phyloP scores from a whole-genome alignment of 371 early-diverging fungal genomes.

The Actinomucor elegans region DNA sequence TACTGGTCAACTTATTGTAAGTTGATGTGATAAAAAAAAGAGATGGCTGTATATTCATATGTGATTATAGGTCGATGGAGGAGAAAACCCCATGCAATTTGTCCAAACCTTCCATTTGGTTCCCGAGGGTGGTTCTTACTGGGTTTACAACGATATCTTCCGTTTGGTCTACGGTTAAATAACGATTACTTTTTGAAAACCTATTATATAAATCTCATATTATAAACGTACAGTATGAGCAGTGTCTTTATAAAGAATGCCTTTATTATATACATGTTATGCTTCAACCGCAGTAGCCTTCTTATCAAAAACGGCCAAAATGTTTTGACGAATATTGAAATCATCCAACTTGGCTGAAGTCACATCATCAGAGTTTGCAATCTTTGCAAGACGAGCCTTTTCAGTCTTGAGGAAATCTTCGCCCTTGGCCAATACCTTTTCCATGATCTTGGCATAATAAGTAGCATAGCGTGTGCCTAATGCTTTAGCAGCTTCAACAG shows the following conservation, averaged over 20 bases:
- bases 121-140: conserved; percentile 59
- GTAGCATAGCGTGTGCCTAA: conserved; percentile 48
- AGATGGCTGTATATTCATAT: no score
- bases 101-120: conserved; percentile 84
- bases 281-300: conserved; percentile 36
- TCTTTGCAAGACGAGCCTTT: conserved; percentile 68
- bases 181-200: background rate
- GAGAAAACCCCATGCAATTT: conserved; percentile 76
- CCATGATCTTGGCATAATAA: conserved; percentile 77
- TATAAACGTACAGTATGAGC: no score
- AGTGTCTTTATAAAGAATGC: no score
- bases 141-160: conserved; percentile 81
- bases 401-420: conserved; percentile 66
- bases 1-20: conserved; percentile 86
- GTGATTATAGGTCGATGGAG: conserved; percentile 77
- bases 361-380: conserved; percentile 60
- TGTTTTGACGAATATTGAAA: conserved; percentile 75
- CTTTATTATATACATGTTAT: background rate
- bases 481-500: conserved; percentile 30
- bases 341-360: conserved; percentile 69
- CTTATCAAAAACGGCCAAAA: conserved; percentile 61
- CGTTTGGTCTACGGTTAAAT: conserved; percentile 64
- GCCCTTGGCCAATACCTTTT: conserved; percentile 61
- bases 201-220: background rate
- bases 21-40: conserved; percentile 3